phyloP scores from a whole-genome alignment of 495 filamentous ascomycete species.

The Hypoxylon subgilvum region DNA sequence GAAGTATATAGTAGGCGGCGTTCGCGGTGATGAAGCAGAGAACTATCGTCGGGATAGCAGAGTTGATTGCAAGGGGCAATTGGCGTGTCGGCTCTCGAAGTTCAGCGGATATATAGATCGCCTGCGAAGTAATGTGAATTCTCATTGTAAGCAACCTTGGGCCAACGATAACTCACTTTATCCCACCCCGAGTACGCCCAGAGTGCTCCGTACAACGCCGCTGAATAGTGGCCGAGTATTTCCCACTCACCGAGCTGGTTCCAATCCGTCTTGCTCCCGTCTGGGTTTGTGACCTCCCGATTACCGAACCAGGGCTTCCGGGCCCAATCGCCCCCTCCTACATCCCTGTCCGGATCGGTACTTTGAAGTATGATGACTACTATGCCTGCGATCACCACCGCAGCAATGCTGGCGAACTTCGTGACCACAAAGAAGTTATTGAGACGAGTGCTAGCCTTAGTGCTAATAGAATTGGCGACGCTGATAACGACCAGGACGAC shows the following conservation, averaged over 20 bases:
- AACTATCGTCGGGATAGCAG: constrained; percentile 60
- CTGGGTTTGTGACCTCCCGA: constrained; percentile 50
- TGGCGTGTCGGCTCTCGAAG: constrained; percentile 56
- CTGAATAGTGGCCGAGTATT: constrained; percentile 57
- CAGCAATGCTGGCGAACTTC: constrained; percentile 57
- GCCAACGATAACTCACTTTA: constrained; percentile 48
- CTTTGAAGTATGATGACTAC: constrained; percentile 50
- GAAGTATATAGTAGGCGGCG: constrained; percentile 60
- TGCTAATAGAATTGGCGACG: constrained; percentile 62
- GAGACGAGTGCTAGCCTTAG: constrained; percentile 58
- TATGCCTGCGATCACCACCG: constrained; percentile 56
- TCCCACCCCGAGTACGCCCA: constrained; percentile 69
- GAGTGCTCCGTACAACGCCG: constrained; percentile 60
- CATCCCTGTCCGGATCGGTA: constrained; percentile 38
- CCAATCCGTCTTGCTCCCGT: constrained; percentile 60
- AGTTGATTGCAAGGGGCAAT: constrained; percentile 62
- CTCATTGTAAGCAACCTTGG: background rate
- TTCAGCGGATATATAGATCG: constrained; percentile 62
- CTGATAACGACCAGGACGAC: constrained; percentile 52
- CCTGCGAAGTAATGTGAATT: constrained; percentile 40
- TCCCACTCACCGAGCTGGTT: constrained; percentile 52
- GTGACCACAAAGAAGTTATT: constrained; percentile 60
- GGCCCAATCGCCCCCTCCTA: constrained; percentile 60
- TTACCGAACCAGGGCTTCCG: constrained; percentile 56
- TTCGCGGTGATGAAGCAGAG: constrained; percentile 61